Conservation (phyloP, 1,139 yeast genomes). For the Eremothecium gossypii region DNA sequence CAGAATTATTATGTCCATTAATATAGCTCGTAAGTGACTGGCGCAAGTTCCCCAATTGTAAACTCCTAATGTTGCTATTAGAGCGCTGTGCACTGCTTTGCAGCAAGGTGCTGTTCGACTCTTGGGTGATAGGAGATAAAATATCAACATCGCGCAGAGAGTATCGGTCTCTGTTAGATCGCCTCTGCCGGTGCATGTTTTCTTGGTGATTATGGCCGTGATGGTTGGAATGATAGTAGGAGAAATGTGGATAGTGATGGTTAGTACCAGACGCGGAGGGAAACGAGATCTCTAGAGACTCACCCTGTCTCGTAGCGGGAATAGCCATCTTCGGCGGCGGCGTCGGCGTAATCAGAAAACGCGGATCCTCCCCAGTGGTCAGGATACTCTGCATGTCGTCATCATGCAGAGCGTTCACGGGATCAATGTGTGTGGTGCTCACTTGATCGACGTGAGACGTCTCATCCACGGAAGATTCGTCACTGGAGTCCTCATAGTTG, state of each 20-base stretch:
- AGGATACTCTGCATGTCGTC: conserved; percentile 30
- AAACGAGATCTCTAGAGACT: conserved; percentile 64
- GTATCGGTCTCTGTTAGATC: conserved; percentile 19
- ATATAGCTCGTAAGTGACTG: conserved; percentile 10
- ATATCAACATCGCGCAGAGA: conserved; percentile 22
- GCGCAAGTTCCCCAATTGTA: conserved; percentile 7
- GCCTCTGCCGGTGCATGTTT: conserved; percentile 7
- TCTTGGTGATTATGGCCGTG: neutral
- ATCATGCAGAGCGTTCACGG: conserved; percentile 12
- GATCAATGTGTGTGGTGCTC: conserved; percentile 4
- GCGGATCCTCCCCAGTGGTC: conserved; percentile 28
- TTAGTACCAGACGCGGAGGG: conserved; percentile 8
- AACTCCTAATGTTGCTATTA: neutral
- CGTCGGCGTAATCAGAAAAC: conserved; percentile 36
- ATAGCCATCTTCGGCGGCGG: conserved; percentile 76
- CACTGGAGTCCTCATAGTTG: conserved; percentile 60
- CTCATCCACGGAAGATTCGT: conserved; percentile 37
- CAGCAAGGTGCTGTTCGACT: conserved; percentile 2
- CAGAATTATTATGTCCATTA: conserved; percentile 2
- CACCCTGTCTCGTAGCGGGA: conserved; percentile 74
- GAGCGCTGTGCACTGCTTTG: conserved; percentile 1
- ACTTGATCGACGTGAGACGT: conserved; percentile 4
- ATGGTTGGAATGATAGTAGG: conserved; percentile 7
- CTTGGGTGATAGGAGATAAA: conserved; percentile 14
- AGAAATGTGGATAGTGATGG: neutral